A percentile compares a stretch with the other conserved stretches of the same genome.
Conservation (phyloP, 2,329 filamentous ascomycete species). For the Setomelanomma holmii region DNA sequence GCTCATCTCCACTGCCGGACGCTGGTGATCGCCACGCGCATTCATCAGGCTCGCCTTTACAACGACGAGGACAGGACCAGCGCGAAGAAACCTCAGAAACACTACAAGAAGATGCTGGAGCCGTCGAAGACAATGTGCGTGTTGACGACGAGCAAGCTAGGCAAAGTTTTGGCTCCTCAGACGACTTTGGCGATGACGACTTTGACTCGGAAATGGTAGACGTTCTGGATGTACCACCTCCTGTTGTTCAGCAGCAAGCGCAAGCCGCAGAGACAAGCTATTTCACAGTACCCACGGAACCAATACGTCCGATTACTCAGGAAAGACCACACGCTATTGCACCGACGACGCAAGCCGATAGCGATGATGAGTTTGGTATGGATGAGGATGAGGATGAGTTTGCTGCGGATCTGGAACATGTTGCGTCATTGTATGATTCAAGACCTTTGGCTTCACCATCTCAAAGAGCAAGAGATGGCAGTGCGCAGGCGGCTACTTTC, state of each 20-base stretch:
- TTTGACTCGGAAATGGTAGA: slow-evolving; percentile 47
- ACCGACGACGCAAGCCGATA: slow-evolving; percentile 17
- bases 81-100: slow-evolving; percentile 13
- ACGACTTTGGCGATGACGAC: slow-evolving; percentile 45
- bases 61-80: slow-evolving; percentile 29
- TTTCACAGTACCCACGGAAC: slow-evolving; percentile 12
- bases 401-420: slow-evolving; percentile 64
- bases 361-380: slow-evolving; percentile 55
- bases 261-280: slow-evolving; percentile 12
- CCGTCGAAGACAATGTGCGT: slow-evolving; percentile 6
- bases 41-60: slow-evolving; percentile 40
- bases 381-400: slow-evolving; percentile 59
- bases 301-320: slow-evolving; percentile 3
- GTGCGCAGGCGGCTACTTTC: not conserved
- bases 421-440: slow-evolving; percentile 63
- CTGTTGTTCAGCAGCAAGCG: not conserved
- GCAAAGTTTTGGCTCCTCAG: slow-evolving; percentile 32
- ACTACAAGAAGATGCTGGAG: slow-evolving; percentile 9
- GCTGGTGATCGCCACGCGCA: slow-evolving; percentile 19
- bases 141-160: slow-evolving; percentile 10
- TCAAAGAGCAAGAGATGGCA: slow-evolving; percentile 2
- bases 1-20: slow-evolving; percentile 56
- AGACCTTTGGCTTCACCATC: slow-evolving; percentile 37
- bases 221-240: slow-evolving; percentile 31
- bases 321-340: slow-evolving; percentile 1